Base-by-base conservation (phyloP, 148 eudicot species). In the Chenopodium formosanum region DNA sequence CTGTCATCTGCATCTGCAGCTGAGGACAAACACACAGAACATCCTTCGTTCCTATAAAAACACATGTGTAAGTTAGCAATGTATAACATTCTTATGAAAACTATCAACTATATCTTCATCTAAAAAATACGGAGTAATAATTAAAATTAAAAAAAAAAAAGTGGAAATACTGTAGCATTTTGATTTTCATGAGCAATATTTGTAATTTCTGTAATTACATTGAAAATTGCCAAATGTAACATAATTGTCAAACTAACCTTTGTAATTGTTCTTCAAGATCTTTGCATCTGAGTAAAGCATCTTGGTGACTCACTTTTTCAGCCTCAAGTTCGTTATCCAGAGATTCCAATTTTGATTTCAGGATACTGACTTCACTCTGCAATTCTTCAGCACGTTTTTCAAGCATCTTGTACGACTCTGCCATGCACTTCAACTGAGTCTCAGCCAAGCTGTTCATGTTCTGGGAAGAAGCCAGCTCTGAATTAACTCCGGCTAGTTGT, bases 341-440 rank as follows among this genome's bases (percentile, higher is more conserved):
- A 71, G 82, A 87, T 79, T 89, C 94, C 64, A 86, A 79, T 82
- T 92, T 90, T 7, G 82, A 82, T 47, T 56, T 85, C 27, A 96
- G 87, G 48, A 85, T 84, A 80, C 90, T 89, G 53, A 92, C 87
- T 89, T 94, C 95, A 69, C 80, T 75, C 77, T 92, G 91, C 46
- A 94, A 87, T 80, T 91, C 91, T 83, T 85, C 97, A 46, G 95
- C 92, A 56, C 90, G 91, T 71, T 83, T 89, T 89, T 96, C 98
- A 23, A 94, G 94, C 75, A 94, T 85, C 74, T 89, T 94, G 83
- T 96, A 96, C 0, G 99, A 96, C 81, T 92, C 98, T 20, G 98
- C 92, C 98, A 96, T 94, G 85, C 99, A 96, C 85, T 94, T 96
- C 68, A 96, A 92, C 81, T 96, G 99, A 80, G 99, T 96, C 86